A percentile compares a stretch with the other conserved stretches of the same genome.
phyloP scores from a whole-genome alignment of 495 filamentous ascomycete genomes.

The Talaromyces adpressus region DNA sequence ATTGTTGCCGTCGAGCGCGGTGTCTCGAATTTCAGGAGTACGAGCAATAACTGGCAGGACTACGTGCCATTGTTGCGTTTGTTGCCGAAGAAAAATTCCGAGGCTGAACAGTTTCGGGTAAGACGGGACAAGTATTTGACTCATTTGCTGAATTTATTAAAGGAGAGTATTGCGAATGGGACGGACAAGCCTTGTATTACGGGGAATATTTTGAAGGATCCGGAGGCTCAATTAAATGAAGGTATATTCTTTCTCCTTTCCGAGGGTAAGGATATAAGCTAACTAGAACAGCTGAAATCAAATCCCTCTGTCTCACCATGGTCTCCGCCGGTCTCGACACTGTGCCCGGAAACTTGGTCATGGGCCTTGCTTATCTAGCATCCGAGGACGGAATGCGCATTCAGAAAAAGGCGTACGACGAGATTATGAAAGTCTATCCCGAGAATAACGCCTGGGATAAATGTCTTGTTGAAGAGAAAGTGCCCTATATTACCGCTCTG shows the following conservation, averaged over 20 bases:
- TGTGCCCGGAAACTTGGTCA: slow-evolving; percentile 60
- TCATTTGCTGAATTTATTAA: slow-evolving; percentile 51
- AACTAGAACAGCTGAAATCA: slow-evolving; percentile 48
- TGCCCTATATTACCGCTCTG: slow-evolving; percentile 62
- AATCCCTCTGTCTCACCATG: slow-evolving; percentile 70
- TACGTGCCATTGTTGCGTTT: slow-evolving; percentile 59
- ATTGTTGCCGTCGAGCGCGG: slow-evolving; percentile 58
- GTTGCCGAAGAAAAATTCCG: slow-evolving; percentile 44
- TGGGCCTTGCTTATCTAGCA: slow-evolving; percentile 66
- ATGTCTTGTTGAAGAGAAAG: slow-evolving; percentile 61
- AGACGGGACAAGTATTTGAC: slow-evolving; percentile 52
- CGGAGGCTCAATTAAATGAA: slow-evolving; percentile 55
- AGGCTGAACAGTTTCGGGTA: slow-evolving; percentile 46
- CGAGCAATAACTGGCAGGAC: slow-evolving; percentile 65
- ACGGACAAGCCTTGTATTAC: slow-evolving; percentile 66
- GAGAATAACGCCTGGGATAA: slow-evolving; percentile 57
- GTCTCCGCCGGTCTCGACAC: slow-evolving; percentile 67
- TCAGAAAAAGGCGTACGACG: slow-evolving; percentile 54
- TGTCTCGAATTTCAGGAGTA: slow-evolving; percentile 57
- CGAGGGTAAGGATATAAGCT: neutral
- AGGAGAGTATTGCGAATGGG: slow-evolving; percentile 50
- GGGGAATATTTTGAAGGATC: slow-evolving; percentile 61
- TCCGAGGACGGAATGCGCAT: slow-evolving; percentile 53
- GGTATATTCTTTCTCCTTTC: slow-evolving; percentile 23
- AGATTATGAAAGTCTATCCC: slow-evolving; percentile 59